These are phyloP conservation scores for Collybia nuda DNA, from an alignment of 768 basidiomycete genomes.

Conservation along the genomic window DNA sequence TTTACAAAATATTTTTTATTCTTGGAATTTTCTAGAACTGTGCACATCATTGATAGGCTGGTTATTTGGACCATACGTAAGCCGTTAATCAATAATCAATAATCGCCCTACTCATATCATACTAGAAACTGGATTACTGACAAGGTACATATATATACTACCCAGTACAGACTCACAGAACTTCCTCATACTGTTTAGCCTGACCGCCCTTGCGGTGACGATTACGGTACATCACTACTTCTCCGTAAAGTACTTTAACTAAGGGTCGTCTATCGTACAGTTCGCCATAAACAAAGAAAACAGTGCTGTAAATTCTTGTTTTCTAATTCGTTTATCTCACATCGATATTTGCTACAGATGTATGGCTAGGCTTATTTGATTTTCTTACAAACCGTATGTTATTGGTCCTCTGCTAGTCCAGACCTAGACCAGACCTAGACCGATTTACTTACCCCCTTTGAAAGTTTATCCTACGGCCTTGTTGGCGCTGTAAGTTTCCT, in stretches of 20 bases:
- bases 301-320: neutral
- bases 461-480: neutral
- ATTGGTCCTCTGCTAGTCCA: neutral
- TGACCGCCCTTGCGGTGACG: neutral
- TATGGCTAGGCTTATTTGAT: neutral
- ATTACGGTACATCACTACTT: neutral
- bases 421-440: neutral
- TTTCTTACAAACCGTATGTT: neutral
- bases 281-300: too few relatives aligned
- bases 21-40: neutral
- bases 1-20: neutral
- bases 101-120: neutral
- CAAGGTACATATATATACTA: too few relatives aligned
- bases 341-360: neutral
- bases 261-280: too few relatives aligned
- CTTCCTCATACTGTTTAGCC: neutral
- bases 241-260: neutral
- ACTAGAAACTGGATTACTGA: too few relatives aligned
- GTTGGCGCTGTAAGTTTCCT: neutral
- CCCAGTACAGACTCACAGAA: neutral
- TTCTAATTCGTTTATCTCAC: neutral
- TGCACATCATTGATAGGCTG: neutral
- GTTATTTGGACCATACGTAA: constrained; percentile 3
- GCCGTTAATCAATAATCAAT: neutral
- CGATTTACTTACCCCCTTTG: neutral